These are phyloP conservation scores for Multifurca ochricompacta DNA, from an alignment of 768 basidiomycete species.

Conservation along the genomic window DNA sequence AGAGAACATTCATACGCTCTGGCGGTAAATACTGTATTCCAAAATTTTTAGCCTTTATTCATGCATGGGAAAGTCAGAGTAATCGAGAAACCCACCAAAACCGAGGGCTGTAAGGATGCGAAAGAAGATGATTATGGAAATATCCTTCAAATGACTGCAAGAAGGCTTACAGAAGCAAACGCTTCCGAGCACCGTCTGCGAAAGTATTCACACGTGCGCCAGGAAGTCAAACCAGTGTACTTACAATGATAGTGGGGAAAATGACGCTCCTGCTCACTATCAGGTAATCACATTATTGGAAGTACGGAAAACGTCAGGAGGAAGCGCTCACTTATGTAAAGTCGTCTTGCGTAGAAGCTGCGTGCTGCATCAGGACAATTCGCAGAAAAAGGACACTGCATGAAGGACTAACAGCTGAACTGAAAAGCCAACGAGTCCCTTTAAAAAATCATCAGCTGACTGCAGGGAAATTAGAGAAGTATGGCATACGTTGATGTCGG, in stretches of 20 bases:
- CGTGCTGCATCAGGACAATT: not conserved
- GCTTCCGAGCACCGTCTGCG: slow-evolving; percentile 29
- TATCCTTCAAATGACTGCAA: not conserved
- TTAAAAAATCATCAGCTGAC: too few species aligned
- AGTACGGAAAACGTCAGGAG: not conserved
- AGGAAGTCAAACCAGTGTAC: not conserved
- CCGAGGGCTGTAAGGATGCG: slow-evolving; percentile 16
- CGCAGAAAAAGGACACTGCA: not conserved
- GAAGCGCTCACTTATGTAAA: not conserved
- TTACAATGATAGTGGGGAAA: not conserved
- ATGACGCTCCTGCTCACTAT: not conserved
- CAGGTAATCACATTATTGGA: not conserved
- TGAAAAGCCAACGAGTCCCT: not conserved
- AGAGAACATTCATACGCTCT: slow-evolving; percentile 32
- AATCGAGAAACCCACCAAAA: slow-evolving; percentile 19
- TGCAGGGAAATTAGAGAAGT: not conserved
- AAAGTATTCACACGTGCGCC: not conserved
- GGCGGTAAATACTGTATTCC: slow-evolving; percentile 36
- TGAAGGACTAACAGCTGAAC: not conserved
- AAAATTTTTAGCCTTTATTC: not conserved
- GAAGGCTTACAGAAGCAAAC: slow-evolving; percentile 36
- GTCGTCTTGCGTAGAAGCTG: slow-evolving; percentile 5
- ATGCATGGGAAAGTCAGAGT: not conserved
- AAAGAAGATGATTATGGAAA: not conserved
- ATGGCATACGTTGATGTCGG: not conserved